Conservation (phyloP, 2,329 filamentous ascomycete species). For the Uncinocarpus reesii region DNA sequence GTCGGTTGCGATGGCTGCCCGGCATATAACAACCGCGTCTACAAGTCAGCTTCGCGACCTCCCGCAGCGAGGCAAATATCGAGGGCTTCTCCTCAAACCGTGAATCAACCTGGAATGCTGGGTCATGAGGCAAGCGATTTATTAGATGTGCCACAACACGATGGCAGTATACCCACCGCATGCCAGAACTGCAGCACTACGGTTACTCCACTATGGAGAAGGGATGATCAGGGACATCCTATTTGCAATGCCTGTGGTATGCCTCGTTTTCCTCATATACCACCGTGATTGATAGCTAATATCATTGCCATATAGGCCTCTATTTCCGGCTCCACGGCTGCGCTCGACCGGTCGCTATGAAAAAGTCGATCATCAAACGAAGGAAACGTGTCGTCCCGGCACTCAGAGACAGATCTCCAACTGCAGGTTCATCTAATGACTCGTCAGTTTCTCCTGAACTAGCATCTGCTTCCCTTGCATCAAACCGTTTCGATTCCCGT, state of each 20-base stretch:
- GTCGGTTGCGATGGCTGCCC: constrained; percentile 93
- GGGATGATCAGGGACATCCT: constrained; percentile 87
- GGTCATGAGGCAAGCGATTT: constrained; percentile 18
- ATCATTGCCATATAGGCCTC: constrained; percentile 49
- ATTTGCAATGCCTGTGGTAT: constrained; percentile 97
- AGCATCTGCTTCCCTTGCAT: constrained; percentile 25
- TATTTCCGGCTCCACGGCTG: constrained; percentile 95
- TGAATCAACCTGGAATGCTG: constrained; percentile 19
- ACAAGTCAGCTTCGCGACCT: constrained; percentile 61
- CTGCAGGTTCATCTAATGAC: constrained; percentile 33
- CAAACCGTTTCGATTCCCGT: constrained; percentile 24
- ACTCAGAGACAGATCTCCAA: constrained; percentile 41
- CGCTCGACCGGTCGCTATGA: constrained; percentile 94
- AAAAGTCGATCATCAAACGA: constrained; percentile 92
- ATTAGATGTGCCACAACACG: constrained; percentile 20
- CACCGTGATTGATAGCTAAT: not conserved
- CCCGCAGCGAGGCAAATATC: constrained; percentile 23
- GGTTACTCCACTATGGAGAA: constrained; percentile 88
- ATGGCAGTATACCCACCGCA: constrained; percentile 58
- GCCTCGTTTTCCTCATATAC: constrained; percentile 27
- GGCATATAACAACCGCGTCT: constrained; percentile 91
- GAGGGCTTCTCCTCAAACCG: constrained; percentile 25
- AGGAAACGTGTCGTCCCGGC: constrained; percentile 89
- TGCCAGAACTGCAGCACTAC: constrained; percentile 97
- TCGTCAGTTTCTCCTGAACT: constrained; percentile 37